phyloP scores from a whole-genome alignment of 805 yeast genomes.

The Wickerhamiella hasegawae region DNA sequence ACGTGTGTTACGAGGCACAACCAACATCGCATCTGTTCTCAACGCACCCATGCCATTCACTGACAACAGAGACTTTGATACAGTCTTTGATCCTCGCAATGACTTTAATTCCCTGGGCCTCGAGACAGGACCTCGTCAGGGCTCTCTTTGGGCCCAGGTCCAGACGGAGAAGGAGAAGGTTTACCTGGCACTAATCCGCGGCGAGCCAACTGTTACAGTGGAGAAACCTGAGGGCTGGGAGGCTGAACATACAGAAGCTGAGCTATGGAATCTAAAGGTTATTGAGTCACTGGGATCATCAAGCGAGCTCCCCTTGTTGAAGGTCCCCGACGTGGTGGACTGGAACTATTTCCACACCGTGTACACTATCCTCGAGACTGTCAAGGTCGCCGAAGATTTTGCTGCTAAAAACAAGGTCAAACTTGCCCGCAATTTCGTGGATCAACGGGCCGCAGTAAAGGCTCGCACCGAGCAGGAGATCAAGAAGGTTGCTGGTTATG shows the following conservation, averaged over 20 bases:
- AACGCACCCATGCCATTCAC: conserved; percentile 6
- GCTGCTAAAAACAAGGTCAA: conserved; percentile 6
- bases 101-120: not conserved
- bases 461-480: too few relatives aligned
- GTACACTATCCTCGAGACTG: conserved; percentile 17
- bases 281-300: not conserved
- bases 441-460: too few relatives aligned
- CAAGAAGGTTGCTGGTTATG: too few relatives aligned
- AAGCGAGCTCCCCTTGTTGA: too few relatives aligned
- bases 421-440: not conserved
- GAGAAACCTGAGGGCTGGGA: conserved; percentile 8
- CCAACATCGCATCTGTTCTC: conserved; percentile 6
- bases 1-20: conserved; percentile 10
- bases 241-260: conserved; percentile 26
- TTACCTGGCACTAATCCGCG: conserved; percentile 3
- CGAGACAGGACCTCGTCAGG: conserved; percentile 8
- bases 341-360: conserved; percentile 18
- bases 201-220: not conserved
- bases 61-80: conserved; percentile 48
- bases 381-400: conserved; percentile 8
- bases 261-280: conserved; percentile 22
- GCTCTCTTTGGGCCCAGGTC: conserved; percentile 4
- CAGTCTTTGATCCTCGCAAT: conserved; percentile 22
- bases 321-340: conserved; percentile 3
- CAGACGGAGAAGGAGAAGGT: conserved; percentile 8